Conservation (phyloP, 768 basidiomycete species). For the Rubroboletus satanas region DNA sequence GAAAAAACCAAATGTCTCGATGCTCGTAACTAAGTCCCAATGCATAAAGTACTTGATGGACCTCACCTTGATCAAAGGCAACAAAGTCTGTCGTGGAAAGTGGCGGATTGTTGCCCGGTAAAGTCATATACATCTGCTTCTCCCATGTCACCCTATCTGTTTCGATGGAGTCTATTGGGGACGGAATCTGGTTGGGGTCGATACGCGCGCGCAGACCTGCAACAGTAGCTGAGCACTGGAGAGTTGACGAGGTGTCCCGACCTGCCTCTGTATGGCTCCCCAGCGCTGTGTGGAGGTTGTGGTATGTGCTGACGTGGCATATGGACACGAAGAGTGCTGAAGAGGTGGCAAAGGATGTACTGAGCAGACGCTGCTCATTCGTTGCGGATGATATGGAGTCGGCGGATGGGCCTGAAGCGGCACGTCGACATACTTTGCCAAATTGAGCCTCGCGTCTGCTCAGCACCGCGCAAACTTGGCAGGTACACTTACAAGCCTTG, state of each 20-base stretch:
- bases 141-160: slow-evolving; percentile 78
- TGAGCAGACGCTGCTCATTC: background rate
- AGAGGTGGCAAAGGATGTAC: background rate
- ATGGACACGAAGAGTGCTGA: background rate
- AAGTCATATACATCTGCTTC: slow-evolving; percentile 60
- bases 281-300: slow-evolving; percentile 59
- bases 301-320: slow-evolving; percentile 40
- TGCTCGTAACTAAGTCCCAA: background rate
- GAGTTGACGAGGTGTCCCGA: background rate
- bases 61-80: slow-evolving; percentile 84
- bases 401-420: background rate
- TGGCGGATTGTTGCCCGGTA: slow-evolving; percentile 64
- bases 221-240: slow-evolving; percentile 4
- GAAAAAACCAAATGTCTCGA: background rate
- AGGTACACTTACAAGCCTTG: too few relatives aligned
- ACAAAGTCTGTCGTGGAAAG: slow-evolving; percentile 83
- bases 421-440: slow-evolving; percentile 4
- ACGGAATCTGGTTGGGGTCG: slow-evolving; percentile 89
- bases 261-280: slow-evolving; percentile 44
- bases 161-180: slow-evolving; percentile 76
- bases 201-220: slow-evolving; percentile 77
- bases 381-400: background rate
- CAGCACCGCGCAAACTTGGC: background rate
- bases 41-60: background rate
- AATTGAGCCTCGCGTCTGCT: slow-evolving; percentile 3